Conservation (phyloP, 495 filamentous ascomycete genomes). For the Choiromyces venosus region DNA sequence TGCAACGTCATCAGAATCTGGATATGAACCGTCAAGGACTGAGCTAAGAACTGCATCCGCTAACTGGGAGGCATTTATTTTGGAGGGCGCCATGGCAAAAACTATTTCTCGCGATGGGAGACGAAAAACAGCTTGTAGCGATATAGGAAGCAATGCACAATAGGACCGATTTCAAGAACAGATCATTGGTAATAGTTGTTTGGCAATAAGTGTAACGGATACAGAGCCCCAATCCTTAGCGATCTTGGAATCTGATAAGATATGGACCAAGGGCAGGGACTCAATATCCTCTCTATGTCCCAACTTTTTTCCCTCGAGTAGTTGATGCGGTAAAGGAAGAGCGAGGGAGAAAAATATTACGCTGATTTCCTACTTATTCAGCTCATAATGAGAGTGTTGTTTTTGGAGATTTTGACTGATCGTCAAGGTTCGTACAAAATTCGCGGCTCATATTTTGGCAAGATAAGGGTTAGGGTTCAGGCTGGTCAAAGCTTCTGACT, state of each 20-base stretch:
- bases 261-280: not conserved
- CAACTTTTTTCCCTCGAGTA: not conserved
- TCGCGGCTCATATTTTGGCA: not conserved
- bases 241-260: not conserved
- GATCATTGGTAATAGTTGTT: not conserved
- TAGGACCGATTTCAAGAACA: not conserved
- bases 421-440: no score
- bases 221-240: not conserved
- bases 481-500: not conserved
- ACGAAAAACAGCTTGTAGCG: not conserved
- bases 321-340: not conserved
- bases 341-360: not conserved
- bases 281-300: not conserved
- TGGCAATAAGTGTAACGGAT: not conserved
- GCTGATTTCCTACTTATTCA: not conserved
- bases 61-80: slow-evolving; percentile 19
- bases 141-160: not conserved
- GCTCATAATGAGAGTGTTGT: not conserved
- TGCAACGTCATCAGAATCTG: slow-evolving; percentile 56
- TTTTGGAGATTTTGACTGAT: not conserved
- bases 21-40: slow-evolving; percentile 56
- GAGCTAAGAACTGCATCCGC: slow-evolving; percentile 54
- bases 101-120: not conserved
- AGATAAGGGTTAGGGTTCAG: not conserved
- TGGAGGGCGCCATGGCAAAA: not conserved